These are phyloP conservation scores for Suillus clintonianus DNA, from an alignment of 768 basidiomycete species.

Conservation along the genomic window DNA sequence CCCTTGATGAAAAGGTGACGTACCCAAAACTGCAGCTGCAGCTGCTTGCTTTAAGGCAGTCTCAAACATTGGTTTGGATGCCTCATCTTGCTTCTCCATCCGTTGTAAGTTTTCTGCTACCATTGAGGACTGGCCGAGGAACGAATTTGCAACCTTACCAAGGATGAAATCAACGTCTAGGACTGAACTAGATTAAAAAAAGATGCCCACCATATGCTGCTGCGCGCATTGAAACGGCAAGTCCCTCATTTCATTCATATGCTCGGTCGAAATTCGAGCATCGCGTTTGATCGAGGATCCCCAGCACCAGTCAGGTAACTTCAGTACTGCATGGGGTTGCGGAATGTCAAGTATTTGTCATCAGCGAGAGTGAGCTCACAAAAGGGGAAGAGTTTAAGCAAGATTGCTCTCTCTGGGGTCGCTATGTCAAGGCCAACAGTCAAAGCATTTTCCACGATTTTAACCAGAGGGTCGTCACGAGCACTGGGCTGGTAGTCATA, in stretches of 20 bases:
- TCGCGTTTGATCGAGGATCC: slow-evolving; percentile 36
- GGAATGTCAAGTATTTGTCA: too few relatives aligned
- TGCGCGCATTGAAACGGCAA: slow-evolving; percentile 26
- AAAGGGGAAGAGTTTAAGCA: slow-evolving; percentile 15
- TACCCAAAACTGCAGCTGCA: slow-evolving; percentile 16
- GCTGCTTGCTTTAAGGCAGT: slow-evolving; percentile 9
- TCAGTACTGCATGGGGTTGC: slow-evolving; percentile 1
- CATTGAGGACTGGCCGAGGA: slow-evolving; percentile 6
- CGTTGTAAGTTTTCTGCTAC: slow-evolving; percentile 12
- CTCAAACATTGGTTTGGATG: slow-evolving; percentile 6
- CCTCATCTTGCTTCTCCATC: slow-evolving; percentile 13
- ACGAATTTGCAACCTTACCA: neutral
- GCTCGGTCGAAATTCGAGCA: slow-evolving; percentile 15
- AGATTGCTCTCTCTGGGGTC: slow-evolving; percentile 6
- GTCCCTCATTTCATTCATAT: slow-evolving; percentile 8
- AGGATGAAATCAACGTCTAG: neutral
- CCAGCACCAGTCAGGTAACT: too few relatives aligned
- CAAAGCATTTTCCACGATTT: slow-evolving; percentile 1
- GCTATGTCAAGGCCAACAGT: neutral
- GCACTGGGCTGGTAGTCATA: slow-evolving; percentile 18
- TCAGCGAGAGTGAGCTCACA: slow-evolving; percentile 7
- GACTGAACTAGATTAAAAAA: neutral
- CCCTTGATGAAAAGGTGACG: neutral
- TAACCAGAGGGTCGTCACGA: slow-evolving; percentile 12
- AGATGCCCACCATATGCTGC: slow-evolving; percentile 26